Evolutionary conservation across 768 basidiomycete species (phyloP).

Genomic region (Tulasnella sp.): DNA sequence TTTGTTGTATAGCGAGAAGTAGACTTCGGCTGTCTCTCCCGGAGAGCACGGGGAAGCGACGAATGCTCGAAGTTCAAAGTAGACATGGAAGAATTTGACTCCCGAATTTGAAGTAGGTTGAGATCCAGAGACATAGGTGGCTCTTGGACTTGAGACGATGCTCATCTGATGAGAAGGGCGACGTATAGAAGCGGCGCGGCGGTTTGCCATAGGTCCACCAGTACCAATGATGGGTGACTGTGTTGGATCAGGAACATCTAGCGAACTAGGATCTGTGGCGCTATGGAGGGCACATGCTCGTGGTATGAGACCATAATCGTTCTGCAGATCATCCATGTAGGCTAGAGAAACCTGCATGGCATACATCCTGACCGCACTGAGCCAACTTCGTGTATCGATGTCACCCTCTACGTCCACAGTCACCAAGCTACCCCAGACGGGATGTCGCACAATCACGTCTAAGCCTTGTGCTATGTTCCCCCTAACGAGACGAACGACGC

Average conservation of each 20-base stretch:
- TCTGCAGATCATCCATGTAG: constrained; percentile 42
- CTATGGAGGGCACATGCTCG: constrained; percentile 3
- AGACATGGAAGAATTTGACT: constrained; percentile 63
- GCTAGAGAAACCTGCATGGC: constrained; percentile 76
- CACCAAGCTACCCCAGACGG: constrained; percentile 78
- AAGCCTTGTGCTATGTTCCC: constrained; percentile 87
- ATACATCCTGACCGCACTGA: constrained; percentile 83
- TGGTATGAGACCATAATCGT: not conserved
- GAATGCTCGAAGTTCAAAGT: constrained; percentile 82
- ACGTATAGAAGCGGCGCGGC: constrained; percentile 31
- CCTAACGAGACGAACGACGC: constrained; percentile 72
- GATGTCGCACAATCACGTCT: constrained; percentile 93
- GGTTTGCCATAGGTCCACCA: constrained; percentile 34
- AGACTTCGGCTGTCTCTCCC: constrained; percentile 86
- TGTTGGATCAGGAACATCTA: not conserved
- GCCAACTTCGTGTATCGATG: constrained; percentile 68
- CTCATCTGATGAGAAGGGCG: not conserved
- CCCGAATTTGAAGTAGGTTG: not conserved
- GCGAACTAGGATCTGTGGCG: constrained; percentile 18
- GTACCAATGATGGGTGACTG: constrained; percentile 8
- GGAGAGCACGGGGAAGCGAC: constrained; percentile 81
- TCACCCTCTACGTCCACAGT: constrained; percentile 83
- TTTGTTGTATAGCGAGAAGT: constrained; percentile 85
- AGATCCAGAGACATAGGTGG: not conserved
- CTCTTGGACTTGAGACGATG: not conserved